Evolutionary conservation across 345 rosid species (phyloP), one percentile per base, ranked within the genome.

Genomic region (Syzygium grande): DNA sequence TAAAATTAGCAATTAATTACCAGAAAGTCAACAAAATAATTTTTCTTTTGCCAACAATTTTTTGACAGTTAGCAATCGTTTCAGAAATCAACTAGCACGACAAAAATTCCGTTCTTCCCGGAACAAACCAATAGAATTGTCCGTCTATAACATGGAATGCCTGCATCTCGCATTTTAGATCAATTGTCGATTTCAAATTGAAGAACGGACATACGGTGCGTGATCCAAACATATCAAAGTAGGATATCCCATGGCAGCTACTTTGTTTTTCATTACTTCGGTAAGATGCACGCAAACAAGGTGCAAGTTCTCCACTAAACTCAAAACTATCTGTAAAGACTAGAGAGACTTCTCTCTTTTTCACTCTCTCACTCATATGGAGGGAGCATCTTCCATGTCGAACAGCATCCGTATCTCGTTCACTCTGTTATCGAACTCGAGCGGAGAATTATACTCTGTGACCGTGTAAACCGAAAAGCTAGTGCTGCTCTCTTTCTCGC

Each of bases 361-460:
- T 19, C 41, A 21, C 34, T 14, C 68, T 43, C 21, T 52, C 38
- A 41, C 21, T 53, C 77, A 13, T 27, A n/a, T 7, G 23, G 63
- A 46, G 7, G 29, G 52, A 88, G 27, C 88, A 73, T 14, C 91
- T n/a, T 92, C 94, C 79, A 92, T 55, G 52, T 94, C 90, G 88
- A 95, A 91, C 84, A 88, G 84, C 87, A 96, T 78, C 97, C 97
- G 95, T 83, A 97, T 95, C 93, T 97, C 98, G 88, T 97, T 95
- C 56, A 96, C 96, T 58, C 98, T 92, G 73, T 93, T 86, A 6
- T 90, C 79, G 87, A 88, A 95, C 80, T 97, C 97, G 68, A 97
- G 94, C 4, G 97, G 98, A 27, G 99, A 96, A 88, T 97, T 96
- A 86, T 96, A 97, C 92, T 96, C 98, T 5, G 98, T 97, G 30